Percentiles rank a stretch among this genome's conserved stretches.
Evolutionary conservation across 2,329 filamentous ascomycete genomes (phyloP).

Genomic region (Coniochaeta sp.): DNA sequence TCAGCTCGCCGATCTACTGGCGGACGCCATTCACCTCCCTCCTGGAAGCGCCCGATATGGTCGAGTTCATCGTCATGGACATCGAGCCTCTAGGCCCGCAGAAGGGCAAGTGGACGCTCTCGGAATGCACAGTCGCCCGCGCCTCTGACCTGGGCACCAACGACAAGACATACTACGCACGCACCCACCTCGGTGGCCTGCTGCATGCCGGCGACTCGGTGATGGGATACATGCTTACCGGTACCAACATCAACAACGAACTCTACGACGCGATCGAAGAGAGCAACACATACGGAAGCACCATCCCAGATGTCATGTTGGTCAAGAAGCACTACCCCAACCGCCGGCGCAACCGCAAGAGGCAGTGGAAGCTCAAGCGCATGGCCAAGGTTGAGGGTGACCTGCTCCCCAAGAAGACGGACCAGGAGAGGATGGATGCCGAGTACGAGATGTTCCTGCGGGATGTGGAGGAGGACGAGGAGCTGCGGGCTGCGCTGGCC

Average conservation of each 20-base stretch:
- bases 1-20: slow-evolving; percentile 83
- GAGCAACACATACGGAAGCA: slow-evolving; percentile 66
- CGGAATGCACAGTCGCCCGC: slow-evolving; percentile 81
- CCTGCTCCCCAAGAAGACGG: slow-evolving; percentile 74
- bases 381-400: slow-evolving; percentile 88
- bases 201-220: slow-evolving; percentile 86
- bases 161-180: slow-evolving; percentile 79
- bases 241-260: slow-evolving; percentile 86
- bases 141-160: slow-evolving; percentile 82
- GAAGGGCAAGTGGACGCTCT: slow-evolving; percentile 75
- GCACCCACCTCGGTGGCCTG: slow-evolving; percentile 82
- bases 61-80: slow-evolving; percentile 92
- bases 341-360: slow-evolving; percentile 71
- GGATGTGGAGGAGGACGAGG: slow-evolving; percentile 92
- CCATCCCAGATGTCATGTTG: slow-evolving; percentile 84
- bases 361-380: slow-evolving; percentile 92
- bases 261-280: slow-evolving; percentile 77
- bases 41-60: slow-evolving; percentile 74
- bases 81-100: slow-evolving; percentile 71
- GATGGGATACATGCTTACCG: slow-evolving; percentile 86
- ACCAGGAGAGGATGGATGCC: slow-evolving; percentile 79
- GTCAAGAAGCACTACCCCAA: slow-evolving; percentile 93
- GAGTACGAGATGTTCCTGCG: slow-evolving; percentile 97
- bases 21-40: slow-evolving; percentile 77
- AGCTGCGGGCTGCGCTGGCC: slow-evolving; percentile 75